Evolutionary conservation across 2,329 filamentous ascomycete genomes (phyloP), one percentile per base, ranked within the genome.

Genomic region (Calonectria ilicicola): DNA sequence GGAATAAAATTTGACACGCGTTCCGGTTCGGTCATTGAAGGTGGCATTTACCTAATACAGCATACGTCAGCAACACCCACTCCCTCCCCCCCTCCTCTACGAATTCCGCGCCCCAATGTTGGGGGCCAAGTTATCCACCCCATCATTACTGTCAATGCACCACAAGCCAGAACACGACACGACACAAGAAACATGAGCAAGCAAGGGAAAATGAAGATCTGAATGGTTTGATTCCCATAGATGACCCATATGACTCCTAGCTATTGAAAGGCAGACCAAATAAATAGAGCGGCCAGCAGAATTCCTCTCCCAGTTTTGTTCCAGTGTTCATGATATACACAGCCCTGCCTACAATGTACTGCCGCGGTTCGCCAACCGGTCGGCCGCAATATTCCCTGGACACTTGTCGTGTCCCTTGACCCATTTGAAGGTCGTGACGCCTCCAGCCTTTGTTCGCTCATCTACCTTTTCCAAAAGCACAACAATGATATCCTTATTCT

Each of bases 401-500:
- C 95, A 88, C 53, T 88, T 87, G 29, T 89, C 89, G 82, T 99
- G 97, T 0, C 95, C 97, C 84, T 98, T 98, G 58, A 98, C 92
- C 96, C 96, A 98, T 74, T 92, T 89, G 80, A 98, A 97, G 67
- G 90, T 85, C 0, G 94, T 97, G 76, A 87, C 84, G 3, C 88
- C 89, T 19, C 90, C 91, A 1, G 87, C 85, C 66, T 84, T 86
- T 62, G 91, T 89, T 62, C 95, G 89, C 82, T 94, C 90, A 27
- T 93, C 91, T 63, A 98, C 94, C 78, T 91, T 90, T 8, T 88
- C 86, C 47, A 95, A 85, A 58, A 98, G 92, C 3, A 90, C 90
- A 81, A 93, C 89, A 70, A 98, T 90, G 23, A 98, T 85, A 79
- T 99, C 97, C 80, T 91, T 91, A 82, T 99, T 98, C 86, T 96